phyloP scores from a whole-genome alignment of 2,329 filamentous ascomycete genomes.

The Mariannaea elegans region DNA sequence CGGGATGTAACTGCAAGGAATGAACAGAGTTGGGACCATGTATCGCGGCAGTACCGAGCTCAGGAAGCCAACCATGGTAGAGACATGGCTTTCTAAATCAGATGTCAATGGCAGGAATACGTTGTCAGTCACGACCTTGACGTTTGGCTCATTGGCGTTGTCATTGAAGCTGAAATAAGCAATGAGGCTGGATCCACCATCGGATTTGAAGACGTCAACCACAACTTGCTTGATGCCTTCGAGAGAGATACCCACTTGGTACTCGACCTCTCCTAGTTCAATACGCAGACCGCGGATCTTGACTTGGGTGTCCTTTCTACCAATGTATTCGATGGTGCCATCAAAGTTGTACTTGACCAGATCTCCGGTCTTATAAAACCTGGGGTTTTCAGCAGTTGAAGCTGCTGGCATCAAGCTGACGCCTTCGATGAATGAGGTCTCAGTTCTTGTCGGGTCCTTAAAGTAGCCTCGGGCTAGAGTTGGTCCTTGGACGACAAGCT shows the following conservation, averaged over 20 bases:
- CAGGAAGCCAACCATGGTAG: not conserved
- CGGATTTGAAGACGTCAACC: not conserved
- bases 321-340: slow-evolving; percentile 51
- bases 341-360: slow-evolving; percentile 40
- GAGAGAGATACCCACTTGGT: not conserved
- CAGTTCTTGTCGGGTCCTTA: slow-evolving; percentile 30
- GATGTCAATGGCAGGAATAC: not conserved
- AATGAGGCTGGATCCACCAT: not conserved
- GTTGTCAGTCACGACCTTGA: too few species aligned
- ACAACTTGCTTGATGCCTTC: not conserved
- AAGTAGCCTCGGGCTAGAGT: slow-evolving; percentile 39
- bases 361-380: slow-evolving; percentile 38
- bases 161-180: not conserved
- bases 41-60: not conserved
- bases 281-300: too few species aligned
- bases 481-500: too few species aligned
- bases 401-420: slow-evolving; percentile 32
- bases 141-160: not conserved
- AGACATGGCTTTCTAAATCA: not conserved
- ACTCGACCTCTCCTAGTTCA: too few species aligned
- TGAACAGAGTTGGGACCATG: not conserved
- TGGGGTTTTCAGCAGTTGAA: not conserved
- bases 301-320: too few species aligned
- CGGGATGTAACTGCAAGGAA: not conserved
- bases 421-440: slow-evolving; percentile 3